These are phyloP conservation scores for Scortechinia acanthostroma DNA, from an alignment of 2,329 filamentous ascomycete genomes.

Conservation along the genomic window DNA sequence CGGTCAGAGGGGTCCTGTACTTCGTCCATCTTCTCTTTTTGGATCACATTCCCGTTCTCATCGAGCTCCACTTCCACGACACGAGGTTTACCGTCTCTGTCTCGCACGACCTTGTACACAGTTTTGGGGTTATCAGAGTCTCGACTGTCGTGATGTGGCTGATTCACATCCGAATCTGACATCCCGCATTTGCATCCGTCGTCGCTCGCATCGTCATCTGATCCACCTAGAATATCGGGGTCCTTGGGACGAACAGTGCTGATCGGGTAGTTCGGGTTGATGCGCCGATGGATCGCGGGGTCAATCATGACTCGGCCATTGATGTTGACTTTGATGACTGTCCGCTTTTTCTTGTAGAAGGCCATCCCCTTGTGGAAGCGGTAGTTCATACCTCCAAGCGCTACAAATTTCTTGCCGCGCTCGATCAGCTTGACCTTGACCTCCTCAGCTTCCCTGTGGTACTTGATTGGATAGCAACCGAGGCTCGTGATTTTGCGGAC, in stretches of 20 bases:
- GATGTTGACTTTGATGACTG: slow-evolving; percentile 71
- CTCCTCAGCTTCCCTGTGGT: slow-evolving; percentile 66
- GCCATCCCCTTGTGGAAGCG: slow-evolving; percentile 77
- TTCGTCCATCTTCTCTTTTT: slow-evolving; percentile 15
- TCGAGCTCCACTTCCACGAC: not conserved
- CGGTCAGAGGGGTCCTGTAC: slow-evolving; percentile 18
- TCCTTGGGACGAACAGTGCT: slow-evolving; percentile 69
- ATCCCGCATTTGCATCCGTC: slow-evolving; percentile 26
- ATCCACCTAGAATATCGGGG: slow-evolving; percentile 20
- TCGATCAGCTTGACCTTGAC: slow-evolving; percentile 64
- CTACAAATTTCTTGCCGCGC: slow-evolving; percentile 77
- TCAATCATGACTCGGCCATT: slow-evolving; percentile 86
- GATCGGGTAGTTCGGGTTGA: slow-evolving; percentile 79
- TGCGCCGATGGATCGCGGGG: slow-evolving; percentile 71
- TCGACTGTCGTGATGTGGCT: slow-evolving; percentile 36
- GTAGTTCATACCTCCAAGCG: slow-evolving; percentile 77
- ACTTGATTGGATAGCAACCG: slow-evolving; percentile 69
- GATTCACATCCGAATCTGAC: slow-evolving; percentile 10
- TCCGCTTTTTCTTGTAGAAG: slow-evolving; percentile 75
- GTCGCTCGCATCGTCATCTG: slow-evolving; percentile 26
- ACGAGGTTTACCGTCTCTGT: not conserved
- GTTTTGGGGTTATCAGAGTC: not conserved
- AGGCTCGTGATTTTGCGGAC: slow-evolving; percentile 76
- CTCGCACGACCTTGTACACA: slow-evolving; percentile 30
- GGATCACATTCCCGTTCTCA: slow-evolving; percentile 9